Base-by-base conservation (phyloP, 2,329 filamentous ascomycete species). In the Tympanopsis confertula region DNA sequence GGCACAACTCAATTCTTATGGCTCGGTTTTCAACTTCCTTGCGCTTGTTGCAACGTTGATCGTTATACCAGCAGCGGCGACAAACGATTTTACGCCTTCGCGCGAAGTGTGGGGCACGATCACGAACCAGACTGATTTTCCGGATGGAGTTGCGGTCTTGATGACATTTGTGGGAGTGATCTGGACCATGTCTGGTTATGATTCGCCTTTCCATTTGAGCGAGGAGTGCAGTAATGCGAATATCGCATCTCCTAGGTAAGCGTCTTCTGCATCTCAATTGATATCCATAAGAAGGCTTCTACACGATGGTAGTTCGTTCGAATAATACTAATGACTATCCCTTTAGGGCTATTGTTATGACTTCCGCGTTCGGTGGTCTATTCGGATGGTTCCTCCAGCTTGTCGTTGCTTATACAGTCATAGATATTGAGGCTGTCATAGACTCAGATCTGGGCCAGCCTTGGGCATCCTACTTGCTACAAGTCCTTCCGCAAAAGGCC, bases 141-240 rank as follows among this genome's bases (percentile, higher is more conserved):
- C 80, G 1, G 66, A 77, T 38, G 81, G 81, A 14, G 61, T 85
- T 15, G 71, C 76, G 0, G 66, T 85, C 0, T 61, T 86, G 19
- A 84, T 85, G 79, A 74, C 69, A 17, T 86, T 86, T 52, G 69
- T 82, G 32, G 69, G 71, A 19, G 78, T 82, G 22, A 80, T 82
- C 44, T 82, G 77, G 77, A 81, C 76, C 4, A 78, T 78, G 68
- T 66, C 66, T 4, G 76, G 78, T 29, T 82, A 82, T 50, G 78
- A 83, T 53, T 69, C 69, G 0, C 74, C 79, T 0, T 85, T 85
- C 53, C 81, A 86, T 56, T 57, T 86, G n/a, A 70, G 75, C 3
- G 81, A 86, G 50, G 81, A 86, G 55, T 86, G 81, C 55, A 78
- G 74, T 42, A 86, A 86, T 46, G 81, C 82, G 19, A 76, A 72